These are phyloP conservation scores for Clitopilus hobsonii DNA, from an alignment of 768 basidiomycete species.

Conservation along the genomic window DNA sequence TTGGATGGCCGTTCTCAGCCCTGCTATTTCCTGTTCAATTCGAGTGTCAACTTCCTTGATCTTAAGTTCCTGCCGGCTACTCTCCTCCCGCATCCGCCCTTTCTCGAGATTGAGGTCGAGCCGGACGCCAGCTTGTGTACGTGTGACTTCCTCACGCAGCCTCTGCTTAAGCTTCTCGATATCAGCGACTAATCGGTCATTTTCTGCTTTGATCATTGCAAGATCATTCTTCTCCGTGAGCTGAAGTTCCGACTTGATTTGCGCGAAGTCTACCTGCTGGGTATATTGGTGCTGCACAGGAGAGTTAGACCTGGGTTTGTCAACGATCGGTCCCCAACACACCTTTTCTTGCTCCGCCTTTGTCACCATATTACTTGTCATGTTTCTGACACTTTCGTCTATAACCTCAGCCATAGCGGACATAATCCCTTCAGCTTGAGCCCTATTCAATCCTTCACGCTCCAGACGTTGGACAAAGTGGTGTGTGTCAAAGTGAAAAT, in stretches of 20 bases:
- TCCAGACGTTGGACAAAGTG: constrained; percentile 91
- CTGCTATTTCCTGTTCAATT: constrained; percentile 95
- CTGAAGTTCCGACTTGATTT: constrained; percentile 94
- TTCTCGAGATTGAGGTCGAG: constrained; percentile 96
- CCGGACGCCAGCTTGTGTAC: constrained; percentile 90
- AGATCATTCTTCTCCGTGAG: constrained; percentile 97
- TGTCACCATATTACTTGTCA: constrained; percentile 95
- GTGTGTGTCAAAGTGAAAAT: constrained; percentile 94
- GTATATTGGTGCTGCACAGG: constrained; percentile 76
- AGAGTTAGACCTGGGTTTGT: neutral
- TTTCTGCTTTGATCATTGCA: constrained; percentile 92
- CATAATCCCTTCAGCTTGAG: constrained; percentile 97
- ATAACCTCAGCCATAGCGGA: constrained; percentile 95
- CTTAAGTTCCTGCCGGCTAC: constrained; percentile 87
- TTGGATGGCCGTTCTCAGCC: constrained; percentile 77
- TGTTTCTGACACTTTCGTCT: constrained; percentile 92
- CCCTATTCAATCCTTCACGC: constrained; percentile 81
- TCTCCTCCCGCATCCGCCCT: constrained; percentile 91
- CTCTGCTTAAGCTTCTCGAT: constrained; percentile 94
- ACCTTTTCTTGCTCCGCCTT: constrained; percentile 97
- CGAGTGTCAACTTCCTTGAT: constrained; percentile 96
- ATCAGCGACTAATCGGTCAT: constrained; percentile 86
- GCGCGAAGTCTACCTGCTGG: constrained; percentile 95
- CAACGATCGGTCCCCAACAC: too few relatives aligned
- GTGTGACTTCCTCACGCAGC: constrained; percentile 84